These are phyloP conservation scores for Cenchrus purpureus DNA, from an alignment of 176 grass and related monocot species.

Conservation along the genomic window DNA sequence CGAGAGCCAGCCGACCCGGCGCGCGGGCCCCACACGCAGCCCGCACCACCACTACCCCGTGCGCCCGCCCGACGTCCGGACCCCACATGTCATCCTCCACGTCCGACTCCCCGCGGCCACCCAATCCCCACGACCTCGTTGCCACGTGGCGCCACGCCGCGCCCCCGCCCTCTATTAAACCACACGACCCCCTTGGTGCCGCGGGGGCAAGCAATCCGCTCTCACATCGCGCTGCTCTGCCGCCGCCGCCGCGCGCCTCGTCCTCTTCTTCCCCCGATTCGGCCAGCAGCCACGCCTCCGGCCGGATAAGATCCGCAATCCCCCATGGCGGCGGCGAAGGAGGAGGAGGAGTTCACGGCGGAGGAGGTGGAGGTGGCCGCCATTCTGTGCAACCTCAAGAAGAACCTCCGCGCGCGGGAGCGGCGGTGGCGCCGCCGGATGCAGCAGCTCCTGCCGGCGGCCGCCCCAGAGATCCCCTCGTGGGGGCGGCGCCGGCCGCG, in stretches of 20 bases:
- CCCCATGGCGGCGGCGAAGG: neutral
- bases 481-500: slow-evolving; percentile 43
- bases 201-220: slow-evolving; percentile 32
- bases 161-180: slow-evolving; percentile 38
- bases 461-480: slow-evolving; percentile 29
- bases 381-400: slow-evolving; percentile 39
- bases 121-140: slow-evolving; percentile 29
- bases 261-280: neutral
- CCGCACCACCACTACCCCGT: neutral
- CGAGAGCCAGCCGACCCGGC: neutral
- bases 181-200: neutral
- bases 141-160: slow-evolving; percentile 51
- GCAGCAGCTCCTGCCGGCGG: neutral
- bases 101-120: neutral
- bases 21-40: neutral
- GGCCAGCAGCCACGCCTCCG: neutral
- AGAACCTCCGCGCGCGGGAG: slow-evolving; percentile 18
- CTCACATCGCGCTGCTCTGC: slow-evolving; percentile 19
- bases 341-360: neutral
- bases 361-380: slow-evolving; percentile 35
- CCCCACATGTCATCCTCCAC: slow-evolving; percentile 37
- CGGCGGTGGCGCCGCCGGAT: slow-evolving; percentile 2
- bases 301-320: slow-evolving; percentile 1
- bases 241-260: neutral
- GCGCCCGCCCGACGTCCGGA: neutral